These are phyloP conservation scores for Verticillium isaacii DNA, from an alignment of 2,329 filamentous ascomycete species.

Conservation along the genomic window DNA sequence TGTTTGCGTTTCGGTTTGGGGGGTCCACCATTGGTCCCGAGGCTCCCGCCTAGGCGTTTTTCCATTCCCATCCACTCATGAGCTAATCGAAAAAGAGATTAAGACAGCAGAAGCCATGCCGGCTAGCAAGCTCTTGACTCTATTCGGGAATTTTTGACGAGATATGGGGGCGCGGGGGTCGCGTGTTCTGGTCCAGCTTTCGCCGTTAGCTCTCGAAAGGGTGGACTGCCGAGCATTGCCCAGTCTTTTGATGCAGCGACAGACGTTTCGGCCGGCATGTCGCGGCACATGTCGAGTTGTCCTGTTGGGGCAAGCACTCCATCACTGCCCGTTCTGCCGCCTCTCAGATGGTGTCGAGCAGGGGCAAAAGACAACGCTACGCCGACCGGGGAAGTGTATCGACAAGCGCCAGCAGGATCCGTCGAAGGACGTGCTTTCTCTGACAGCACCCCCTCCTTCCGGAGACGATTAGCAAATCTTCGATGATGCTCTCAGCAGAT, in stretches of 20 bases:
- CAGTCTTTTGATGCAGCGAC: not conserved
- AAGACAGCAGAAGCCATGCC: not conserved
- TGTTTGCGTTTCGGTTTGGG: not conserved
- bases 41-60: not conserved
- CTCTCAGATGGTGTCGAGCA: not conserved
- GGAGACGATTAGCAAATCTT: not conserved
- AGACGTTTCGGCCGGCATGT: not conserved
- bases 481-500: not conserved
- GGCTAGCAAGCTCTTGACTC: conserved; percentile 24
- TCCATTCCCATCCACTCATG: not conserved
- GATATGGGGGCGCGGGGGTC: not conserved
- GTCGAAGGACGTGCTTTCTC: not conserved
- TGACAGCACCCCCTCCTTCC: not conserved
- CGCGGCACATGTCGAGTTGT: not conserved
- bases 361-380: not conserved
- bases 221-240: not conserved
- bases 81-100: conserved; percentile 10
- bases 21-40: not conserved
- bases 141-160: conserved; percentile 15
- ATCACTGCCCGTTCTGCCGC: not conserved
- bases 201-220: not conserved
- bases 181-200: not conserved
- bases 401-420: not conserved
- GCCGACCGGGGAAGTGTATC: not conserved
- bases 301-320: not conserved